Conservation (phyloP, 768 basidiomycete genomes). For the Gloeophyllum trabeum region DNA sequence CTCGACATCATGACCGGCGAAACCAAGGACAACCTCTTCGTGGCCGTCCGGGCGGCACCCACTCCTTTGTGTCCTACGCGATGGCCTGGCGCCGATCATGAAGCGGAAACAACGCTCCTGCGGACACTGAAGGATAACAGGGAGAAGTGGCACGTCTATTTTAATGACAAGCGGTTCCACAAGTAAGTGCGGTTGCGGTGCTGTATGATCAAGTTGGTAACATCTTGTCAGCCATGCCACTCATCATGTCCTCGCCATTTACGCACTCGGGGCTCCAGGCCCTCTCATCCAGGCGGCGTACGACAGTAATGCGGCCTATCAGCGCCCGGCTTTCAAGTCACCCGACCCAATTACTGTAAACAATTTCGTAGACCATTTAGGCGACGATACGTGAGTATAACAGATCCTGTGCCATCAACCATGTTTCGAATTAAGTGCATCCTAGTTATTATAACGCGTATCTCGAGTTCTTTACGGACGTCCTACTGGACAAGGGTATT, state of each 20-base stretch:
- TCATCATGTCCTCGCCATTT: slow-evolving; percentile 48
- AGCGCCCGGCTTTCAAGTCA: slow-evolving; percentile 27
- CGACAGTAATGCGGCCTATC: slow-evolving; percentile 24
- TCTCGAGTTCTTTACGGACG: slow-evolving; percentile 38
- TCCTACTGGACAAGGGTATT: slow-evolving; percentile 30
- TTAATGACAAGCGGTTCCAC: slow-evolving; percentile 23
- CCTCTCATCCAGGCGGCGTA: slow-evolving; percentile 31
- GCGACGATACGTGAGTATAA: slow-evolving; percentile 42
- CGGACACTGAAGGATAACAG: slow-evolving; percentile 18
- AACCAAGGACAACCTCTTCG: too few relatives aligned
- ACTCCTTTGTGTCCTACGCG: too few relatives aligned
- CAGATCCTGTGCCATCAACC: background rate
- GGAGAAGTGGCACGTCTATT: slow-evolving; percentile 21
- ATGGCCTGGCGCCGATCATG: slow-evolving; percentile 22
- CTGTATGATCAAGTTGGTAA: background rate
- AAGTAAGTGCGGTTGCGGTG: slow-evolving; percentile 14
- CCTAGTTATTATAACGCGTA: slow-evolving; percentile 53
- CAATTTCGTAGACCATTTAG: slow-evolving; percentile 46
- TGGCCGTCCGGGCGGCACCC: too few relatives aligned
- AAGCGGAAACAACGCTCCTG: slow-evolving; percentile 16
- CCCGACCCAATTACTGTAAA: slow-evolving; percentile 31
- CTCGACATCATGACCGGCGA: too few relatives aligned
- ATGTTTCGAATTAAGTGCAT: background rate
- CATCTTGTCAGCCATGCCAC: slow-evolving; percentile 33
- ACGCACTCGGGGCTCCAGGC: slow-evolving; percentile 42